phyloP scores from a whole-genome alignment of 441 rosid species.

The Euphorbia schlechtendalii region DNA sequence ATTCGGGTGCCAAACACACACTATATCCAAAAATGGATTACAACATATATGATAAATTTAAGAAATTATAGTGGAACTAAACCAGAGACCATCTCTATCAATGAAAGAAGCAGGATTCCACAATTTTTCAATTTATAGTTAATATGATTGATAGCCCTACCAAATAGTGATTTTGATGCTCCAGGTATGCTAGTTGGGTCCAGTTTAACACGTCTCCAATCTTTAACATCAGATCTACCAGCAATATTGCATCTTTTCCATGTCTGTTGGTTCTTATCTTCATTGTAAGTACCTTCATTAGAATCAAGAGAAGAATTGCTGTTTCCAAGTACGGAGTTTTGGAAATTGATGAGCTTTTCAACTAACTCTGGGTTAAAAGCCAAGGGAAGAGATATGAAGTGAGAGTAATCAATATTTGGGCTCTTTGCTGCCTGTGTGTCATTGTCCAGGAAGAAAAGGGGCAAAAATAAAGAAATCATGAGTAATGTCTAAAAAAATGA shows the following conservation, averaged over 20 bases:
- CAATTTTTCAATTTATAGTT: neutral
- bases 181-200: constrained; percentile 47
- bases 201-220: constrained; percentile 42
- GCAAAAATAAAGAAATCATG: neutral
- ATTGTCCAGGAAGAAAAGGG: neutral
- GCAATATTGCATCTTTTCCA: constrained; percentile 27
- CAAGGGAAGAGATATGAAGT: constrained; percentile 84
- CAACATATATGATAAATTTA: neutral
- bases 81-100: constrained; percentile 1
- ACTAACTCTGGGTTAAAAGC: constrained; percentile 76
- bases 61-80: neutral
- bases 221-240: constrained; percentile 45
- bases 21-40: constrained; percentile 8
- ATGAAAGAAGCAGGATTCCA: constrained; percentile 14
- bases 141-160: constrained; percentile 26
- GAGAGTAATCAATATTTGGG: constrained; percentile 70
- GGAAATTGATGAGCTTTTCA: constrained; percentile 65
- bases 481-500: neutral
- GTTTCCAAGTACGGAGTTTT: constrained; percentile 53
- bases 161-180: constrained; percentile 46
- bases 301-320: constrained; percentile 26
- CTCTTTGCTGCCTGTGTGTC: constrained; percentile 55
- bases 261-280: constrained; percentile 19
- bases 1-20: too few species aligned
- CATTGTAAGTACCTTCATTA: constrained; percentile 30